A percentile compares a stretch with the other conserved stretches of the same genome.
Conservation (phyloP, 2,329 filamentous ascomycete species). For the Pestalotiopsis sp. region DNA sequence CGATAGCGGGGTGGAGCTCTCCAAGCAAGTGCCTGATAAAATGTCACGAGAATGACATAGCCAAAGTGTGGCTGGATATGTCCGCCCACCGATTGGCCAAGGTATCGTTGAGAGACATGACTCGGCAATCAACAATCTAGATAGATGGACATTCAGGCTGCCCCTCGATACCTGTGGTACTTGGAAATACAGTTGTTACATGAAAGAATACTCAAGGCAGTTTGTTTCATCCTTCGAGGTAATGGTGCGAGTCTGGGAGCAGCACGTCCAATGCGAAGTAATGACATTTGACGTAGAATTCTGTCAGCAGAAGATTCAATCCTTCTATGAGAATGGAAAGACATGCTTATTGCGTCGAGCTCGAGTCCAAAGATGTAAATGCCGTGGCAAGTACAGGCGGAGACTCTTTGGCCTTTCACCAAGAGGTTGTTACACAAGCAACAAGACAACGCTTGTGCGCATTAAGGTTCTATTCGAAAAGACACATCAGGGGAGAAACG, state of each 20-base stretch:
- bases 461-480: not conserved
- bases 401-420: not conserved
- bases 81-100: not conserved
- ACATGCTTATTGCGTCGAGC: no score
- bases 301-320: no score
- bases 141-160: not conserved
- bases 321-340: no score
- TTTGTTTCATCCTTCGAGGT: no score
- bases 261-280: not conserved
- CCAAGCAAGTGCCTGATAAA: slow-evolving; percentile 1
- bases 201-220: no score
- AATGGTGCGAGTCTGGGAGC: no score
- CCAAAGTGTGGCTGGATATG: not conserved
- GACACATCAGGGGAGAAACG: not conserved
- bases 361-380: no score
- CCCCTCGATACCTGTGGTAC: not conserved
- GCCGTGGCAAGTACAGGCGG: no score
- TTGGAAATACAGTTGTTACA: not conserved
- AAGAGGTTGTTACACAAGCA: not conserved
- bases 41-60: slow-evolving; percentile 8
- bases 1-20: slow-evolving; percentile 12
- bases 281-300: not conserved
- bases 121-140: not conserved
- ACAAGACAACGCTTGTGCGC: not conserved
- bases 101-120: not conserved